Evolutionary conservation across 192 early-diverging fungal genomes (phyloP).

Genomic region (Rhizophagus sp.): DNA sequence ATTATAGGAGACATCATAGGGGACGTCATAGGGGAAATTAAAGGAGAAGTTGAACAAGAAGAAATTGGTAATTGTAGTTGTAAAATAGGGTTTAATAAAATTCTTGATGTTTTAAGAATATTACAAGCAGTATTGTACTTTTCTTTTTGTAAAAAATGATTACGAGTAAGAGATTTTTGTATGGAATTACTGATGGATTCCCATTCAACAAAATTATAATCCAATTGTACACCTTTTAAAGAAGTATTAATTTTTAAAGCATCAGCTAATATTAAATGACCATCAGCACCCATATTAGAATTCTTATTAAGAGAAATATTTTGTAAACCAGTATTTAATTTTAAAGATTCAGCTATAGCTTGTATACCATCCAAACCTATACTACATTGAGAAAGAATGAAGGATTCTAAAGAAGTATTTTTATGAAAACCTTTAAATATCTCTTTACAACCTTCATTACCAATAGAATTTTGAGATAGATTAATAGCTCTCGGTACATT

Average conservation of each 20-base stretch:
- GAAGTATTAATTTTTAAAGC: conserved; percentile 39
- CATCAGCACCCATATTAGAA: conserved; percentile 42
- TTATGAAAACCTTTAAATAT: conserved; percentile 36
- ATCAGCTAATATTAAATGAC: conserved; percentile 42
- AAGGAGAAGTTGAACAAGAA: not conserved
- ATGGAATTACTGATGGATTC: conserved; percentile 42
- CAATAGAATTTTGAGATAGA: conserved; percentile 37
- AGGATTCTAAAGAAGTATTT: conserved; percentile 43
- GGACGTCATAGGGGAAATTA: not conserved
- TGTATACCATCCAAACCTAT: conserved; percentile 37
- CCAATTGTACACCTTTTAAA: conserved; percentile 45
- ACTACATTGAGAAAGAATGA: conserved; percentile 40
- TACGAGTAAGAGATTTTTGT: conserved; percentile 44
- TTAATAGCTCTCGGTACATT: conserved; percentile 33
- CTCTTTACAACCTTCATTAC: conserved; percentile 23
- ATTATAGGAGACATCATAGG: not conserved
- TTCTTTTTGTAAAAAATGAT: conserved; percentile 46
- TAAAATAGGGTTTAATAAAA: conserved; percentile 29
- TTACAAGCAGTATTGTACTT: conserved; percentile 43
- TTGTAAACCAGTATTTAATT: conserved; percentile 38
- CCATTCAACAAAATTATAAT: conserved; percentile 51
- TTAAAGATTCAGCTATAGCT: conserved; percentile 34
- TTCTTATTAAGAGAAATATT: conserved; percentile 43
- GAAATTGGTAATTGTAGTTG: not conserved
- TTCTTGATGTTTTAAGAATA: conserved; percentile 37